Conservation (phyloP, 345 rosid species). For the Luvunga scandens region DNA sequence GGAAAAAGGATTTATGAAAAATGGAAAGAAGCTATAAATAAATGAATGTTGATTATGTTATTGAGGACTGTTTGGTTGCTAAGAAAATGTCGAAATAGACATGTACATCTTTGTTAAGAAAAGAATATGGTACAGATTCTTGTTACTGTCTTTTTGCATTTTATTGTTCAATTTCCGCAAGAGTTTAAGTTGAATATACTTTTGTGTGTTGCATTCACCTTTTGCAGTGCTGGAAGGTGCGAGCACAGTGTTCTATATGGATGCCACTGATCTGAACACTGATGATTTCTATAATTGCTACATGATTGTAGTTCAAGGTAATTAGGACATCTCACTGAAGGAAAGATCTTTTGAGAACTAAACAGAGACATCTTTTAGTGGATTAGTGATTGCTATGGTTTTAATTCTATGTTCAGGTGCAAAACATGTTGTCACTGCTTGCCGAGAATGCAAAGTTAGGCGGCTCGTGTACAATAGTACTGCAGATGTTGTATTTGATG, state of each 20-base stretch:
- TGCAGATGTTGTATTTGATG: conserved; percentile 83
- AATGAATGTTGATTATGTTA: not conserved
- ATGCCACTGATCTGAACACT: conserved; percentile 41
- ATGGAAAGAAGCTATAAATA: not conserved
- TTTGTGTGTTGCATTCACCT: not conserved
- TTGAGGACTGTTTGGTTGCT: conserved; percentile 13
- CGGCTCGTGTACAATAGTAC: conserved; percentile 77
- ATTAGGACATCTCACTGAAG: not conserved
- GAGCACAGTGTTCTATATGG: conserved; percentile 66
- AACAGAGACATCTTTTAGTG: not conserved
- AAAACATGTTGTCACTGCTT: conserved; percentile 71
- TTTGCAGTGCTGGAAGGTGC: conserved; percentile 76
- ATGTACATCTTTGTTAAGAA: not conserved
- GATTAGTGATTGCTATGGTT: not conserved
- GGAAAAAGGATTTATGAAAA: not conserved
- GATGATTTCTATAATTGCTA: conserved; percentile 56
- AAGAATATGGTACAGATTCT: not conserved
- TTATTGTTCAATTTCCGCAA: not conserved
- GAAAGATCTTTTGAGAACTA: not conserved
- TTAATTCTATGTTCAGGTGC: conserved; percentile 47
- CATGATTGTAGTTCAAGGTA: conserved; percentile 82
- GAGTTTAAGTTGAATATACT: not conserved
- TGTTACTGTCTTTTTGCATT: not conserved
- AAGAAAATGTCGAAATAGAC: conserved; percentile 6
- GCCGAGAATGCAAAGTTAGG: conserved; percentile 76